Evolutionary conservation across 2,329 filamentous ascomycete species (phyloP).

Genomic region (Aspergillus ochraceus): DNA sequence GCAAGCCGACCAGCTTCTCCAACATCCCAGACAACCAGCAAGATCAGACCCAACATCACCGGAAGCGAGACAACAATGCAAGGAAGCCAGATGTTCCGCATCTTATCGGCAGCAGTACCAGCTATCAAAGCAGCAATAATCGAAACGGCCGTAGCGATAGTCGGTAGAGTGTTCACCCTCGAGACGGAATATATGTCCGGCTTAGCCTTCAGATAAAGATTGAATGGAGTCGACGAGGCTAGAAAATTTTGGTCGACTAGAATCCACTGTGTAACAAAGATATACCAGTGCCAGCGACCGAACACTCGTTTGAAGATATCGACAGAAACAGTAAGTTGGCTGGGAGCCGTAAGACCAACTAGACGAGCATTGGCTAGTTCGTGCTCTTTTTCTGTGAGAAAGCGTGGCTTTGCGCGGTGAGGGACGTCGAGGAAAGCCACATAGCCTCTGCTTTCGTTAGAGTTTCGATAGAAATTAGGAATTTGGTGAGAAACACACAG

Average conservation of each 20-base stretch:
- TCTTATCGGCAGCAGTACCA: background rate
- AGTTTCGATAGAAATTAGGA: background rate
- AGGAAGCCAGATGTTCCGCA: background rate
- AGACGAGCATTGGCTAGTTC: background rate
- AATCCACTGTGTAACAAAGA: constrained; percentile 40
- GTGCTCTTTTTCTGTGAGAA: background rate
- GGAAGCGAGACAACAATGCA: background rate
- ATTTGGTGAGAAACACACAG: background rate
- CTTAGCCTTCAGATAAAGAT: constrained; percentile 43
- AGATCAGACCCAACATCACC: background rate
- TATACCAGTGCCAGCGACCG: constrained; percentile 42
- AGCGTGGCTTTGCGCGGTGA: background rate
- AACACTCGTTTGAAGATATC: constrained; percentile 41
- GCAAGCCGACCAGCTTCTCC: background rate
- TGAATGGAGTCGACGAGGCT: constrained; percentile 38
- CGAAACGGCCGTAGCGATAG: constrained; percentile 40
- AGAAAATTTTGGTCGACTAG: constrained; percentile 42
- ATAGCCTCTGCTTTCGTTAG: background rate
- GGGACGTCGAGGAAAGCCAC: background rate
- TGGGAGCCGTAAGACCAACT: background rate
- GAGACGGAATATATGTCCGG: constrained; percentile 39
- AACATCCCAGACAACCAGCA: background rate
- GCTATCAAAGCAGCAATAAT: constrained; percentile 19
- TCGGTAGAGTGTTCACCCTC: constrained; percentile 45
- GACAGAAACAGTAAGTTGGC: constrained; percentile 24